Base-by-base conservation (phyloP, 2,329 filamentous ascomycete genomes). In the Hypoxylon sp. region DNA sequence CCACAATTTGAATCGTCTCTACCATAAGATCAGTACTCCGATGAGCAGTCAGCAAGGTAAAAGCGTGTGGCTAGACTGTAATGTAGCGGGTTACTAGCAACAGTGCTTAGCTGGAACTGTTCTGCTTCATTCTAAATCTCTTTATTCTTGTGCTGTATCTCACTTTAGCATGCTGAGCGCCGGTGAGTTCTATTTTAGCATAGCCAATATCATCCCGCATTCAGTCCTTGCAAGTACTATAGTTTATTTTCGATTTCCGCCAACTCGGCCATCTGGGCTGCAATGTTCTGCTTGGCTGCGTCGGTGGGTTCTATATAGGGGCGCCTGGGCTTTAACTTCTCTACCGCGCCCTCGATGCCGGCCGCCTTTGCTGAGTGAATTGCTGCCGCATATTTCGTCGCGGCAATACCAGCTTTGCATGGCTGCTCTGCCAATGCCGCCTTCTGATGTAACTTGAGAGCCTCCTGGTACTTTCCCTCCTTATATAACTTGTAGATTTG, bases 311-410 rank as follows among this genome's bases (percentile, higher is more conserved):
- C 80, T 70, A 87, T 80, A 74, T 92, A 92, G n/a, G 90, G 90
- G 64, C 84, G 83, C 60, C 89, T 82, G 0, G 89, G 89, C 76
- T 79, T 80, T 77, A 91, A 75, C 78, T 87, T 86, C 76, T 84
- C 82, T 77, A 85, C 85, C 1, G 89, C 88, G 1, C 83, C 85
- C 65, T 87, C 83, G 39, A 92, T 86, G 0, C 88, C 88, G 1
- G 90, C 89, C 56, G 79, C 77, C 62, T 78, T 83, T 1, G 88
- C 91, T 35, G 87, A 87, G 70, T 85, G 88, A 32, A 89, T 79
- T 2, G 87, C 85, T 0, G 88, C 89, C 0, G 89, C 91, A 75
- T 90, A 92, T 79, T 93, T 92, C n/a, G 87, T 88, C 1, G 84
- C 83, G 7, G 89, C 89, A 72, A 92, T 90, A 5, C 90, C 90